These are phyloP conservation scores for Mortierella claussenii DNA, from an alignment of 192 early-diverging fungal species.

Conservation along the genomic window DNA sequence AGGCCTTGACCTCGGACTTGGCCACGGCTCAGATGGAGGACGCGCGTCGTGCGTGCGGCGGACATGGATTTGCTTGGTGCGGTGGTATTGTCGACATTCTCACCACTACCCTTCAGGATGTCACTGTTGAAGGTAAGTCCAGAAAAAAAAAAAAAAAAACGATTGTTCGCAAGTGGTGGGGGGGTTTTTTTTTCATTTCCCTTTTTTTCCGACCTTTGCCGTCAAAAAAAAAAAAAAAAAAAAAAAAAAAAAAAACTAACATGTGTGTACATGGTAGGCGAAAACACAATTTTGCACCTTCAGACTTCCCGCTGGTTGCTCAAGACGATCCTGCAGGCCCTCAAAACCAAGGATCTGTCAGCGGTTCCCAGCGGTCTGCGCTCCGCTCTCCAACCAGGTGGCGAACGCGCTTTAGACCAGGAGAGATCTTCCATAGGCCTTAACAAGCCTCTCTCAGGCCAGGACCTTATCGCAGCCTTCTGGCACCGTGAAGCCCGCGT, in stretches of 20 bases:
- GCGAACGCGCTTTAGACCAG: constrained; percentile 12
- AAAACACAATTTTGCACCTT: constrained; percentile 84
- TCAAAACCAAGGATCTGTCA: constrained; percentile 75
- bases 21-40: constrained; percentile 39
- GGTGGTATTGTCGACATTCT: constrained; percentile 38
- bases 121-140: constrained; percentile 38
- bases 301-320: constrained; percentile 86
- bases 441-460: constrained; percentile 43
- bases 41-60: constrained; percentile 39
- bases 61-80: constrained; percentile 38
- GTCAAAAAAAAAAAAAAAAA: too few species aligned
- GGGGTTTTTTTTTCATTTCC: background rate
- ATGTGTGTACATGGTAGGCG: constrained; percentile 53
- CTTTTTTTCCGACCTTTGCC: background rate
- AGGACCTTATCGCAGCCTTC: constrained; percentile 53
- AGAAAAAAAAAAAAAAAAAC: background rate
- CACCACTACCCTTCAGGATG: constrained; percentile 40
- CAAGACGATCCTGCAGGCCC: constrained; percentile 64
- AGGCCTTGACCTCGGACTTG: constrained; percentile 78
- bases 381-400: constrained; percentile 31
- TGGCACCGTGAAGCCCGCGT: constrained; percentile 61
- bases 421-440: constrained; percentile 29
- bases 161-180: background rate
- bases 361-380: constrained; percentile 72
- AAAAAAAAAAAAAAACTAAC: background rate